phyloP scores from a whole-genome alignment of 805 yeast species.

The Ogataea naganishii region DNA sequence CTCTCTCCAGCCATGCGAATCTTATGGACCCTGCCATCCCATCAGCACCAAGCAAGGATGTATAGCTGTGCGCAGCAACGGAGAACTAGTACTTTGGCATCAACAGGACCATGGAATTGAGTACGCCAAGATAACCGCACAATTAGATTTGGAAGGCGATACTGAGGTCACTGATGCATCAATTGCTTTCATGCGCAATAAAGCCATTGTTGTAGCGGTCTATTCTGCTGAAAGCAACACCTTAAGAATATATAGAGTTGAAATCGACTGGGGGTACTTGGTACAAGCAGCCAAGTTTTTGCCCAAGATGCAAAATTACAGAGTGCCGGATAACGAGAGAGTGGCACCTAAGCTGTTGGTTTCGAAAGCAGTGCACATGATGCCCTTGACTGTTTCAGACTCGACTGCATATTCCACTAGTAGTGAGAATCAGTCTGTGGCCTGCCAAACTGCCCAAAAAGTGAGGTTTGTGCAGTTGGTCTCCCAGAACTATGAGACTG shows the following conservation, averaged over 20 bases:
- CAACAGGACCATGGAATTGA: constrained; percentile 59
- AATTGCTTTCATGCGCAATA: constrained; percentile 45
- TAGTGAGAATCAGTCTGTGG: too few relatives aligned
- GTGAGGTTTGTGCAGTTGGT: constrained; percentile 31
- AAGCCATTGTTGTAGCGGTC: constrained; percentile 33
- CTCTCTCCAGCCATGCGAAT: constrained; percentile 48
- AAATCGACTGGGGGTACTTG: constrained; percentile 50
- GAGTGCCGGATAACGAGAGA: constrained; percentile 38
- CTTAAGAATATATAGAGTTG: constrained; percentile 33
- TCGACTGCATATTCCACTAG: too few relatives aligned
- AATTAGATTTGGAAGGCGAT: constrained; percentile 21
- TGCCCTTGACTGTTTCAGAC: constrained; percentile 20
- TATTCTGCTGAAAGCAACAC: constrained; percentile 27
- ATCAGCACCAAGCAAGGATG: constrained; percentile 61
- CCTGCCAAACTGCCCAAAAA: too few relatives aligned
- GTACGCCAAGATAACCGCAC: constrained; percentile 31
- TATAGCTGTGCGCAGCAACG: constrained; percentile 54
- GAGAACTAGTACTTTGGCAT: constrained; percentile 49
- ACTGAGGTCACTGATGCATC: constrained; percentile 28
- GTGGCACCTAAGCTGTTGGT: constrained; percentile 32
- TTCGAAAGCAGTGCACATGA: too few relatives aligned
- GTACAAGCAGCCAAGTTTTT: constrained; percentile 37
- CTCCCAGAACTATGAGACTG: constrained; percentile 34
- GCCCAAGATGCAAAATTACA: constrained; percentile 37
- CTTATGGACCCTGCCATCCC: constrained; percentile 63